Conservation (phyloP, 805 yeast genomes). For the Saturnispora besseyi region DNA sequence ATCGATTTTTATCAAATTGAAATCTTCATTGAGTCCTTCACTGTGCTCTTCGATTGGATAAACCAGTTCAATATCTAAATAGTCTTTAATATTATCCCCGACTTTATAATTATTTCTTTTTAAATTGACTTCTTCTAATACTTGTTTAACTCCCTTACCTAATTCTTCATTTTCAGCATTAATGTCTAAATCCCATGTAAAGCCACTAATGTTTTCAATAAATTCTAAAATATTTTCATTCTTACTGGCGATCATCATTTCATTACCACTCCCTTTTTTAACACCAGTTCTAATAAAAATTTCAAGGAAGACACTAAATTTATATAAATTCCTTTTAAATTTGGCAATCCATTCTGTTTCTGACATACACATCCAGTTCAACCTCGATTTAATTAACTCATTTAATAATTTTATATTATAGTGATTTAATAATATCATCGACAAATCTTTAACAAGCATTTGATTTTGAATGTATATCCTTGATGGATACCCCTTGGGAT, state of each 20-base stretch:
- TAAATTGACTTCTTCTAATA: conserved; percentile 6
- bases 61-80: not conserved
- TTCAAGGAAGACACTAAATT: conserved; percentile 12
- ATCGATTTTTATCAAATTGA: not conserved
- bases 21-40: not conserved
- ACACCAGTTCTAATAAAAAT: conserved; percentile 9
- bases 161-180: not conserved
- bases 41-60: not conserved
- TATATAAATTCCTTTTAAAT: conserved; percentile 8
- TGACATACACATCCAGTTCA: conserved; percentile 6
- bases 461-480: conserved; percentile 10
- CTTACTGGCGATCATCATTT: not conserved
- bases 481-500: conserved; percentile 12
- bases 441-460: conserved; percentile 5
- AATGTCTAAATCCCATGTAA: conserved; percentile 7
- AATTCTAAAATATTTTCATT: conserved; percentile 1
- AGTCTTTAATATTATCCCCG: not conserved
- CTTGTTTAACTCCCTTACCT: conserved; percentile 8
- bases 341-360: conserved; percentile 9
- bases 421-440: conserved; percentile 5
- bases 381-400: conserved; percentile 1
- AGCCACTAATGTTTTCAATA: conserved; percentile 9
- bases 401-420: not conserved
- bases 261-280: not conserved
- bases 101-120: not conserved